Conservation (phyloP, 2,329 filamentous ascomycete species). For the Xylogone sp. region DNA sequence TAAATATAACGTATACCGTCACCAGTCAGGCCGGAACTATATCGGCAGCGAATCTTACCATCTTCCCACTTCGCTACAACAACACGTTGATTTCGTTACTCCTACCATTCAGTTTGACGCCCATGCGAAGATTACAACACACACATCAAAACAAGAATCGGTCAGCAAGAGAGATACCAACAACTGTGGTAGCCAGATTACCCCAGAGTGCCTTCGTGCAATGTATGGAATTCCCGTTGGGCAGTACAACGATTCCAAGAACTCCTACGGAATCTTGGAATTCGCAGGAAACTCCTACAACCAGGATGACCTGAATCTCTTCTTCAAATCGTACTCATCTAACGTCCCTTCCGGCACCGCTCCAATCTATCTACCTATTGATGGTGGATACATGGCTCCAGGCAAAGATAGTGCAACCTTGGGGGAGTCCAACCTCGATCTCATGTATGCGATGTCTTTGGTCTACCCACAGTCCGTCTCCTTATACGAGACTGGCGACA, state of each 20-base stretch:
- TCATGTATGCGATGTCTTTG: constrained; percentile 42
- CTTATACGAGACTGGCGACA: constrained; percentile 43
- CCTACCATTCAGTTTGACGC: constrained; percentile 29
- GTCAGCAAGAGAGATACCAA: constrained; percentile 4
- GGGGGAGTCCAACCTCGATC: constrained; percentile 32
- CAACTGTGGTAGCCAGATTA: background rate
- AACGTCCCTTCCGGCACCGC: constrained; percentile 38
- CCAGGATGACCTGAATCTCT: constrained; percentile 44
- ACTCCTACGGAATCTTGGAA: constrained; percentile 51
- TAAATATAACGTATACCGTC: constrained; percentile 48
- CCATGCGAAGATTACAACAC: background rate
- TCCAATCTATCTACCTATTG: constrained; percentile 19
- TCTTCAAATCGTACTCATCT: constrained; percentile 42
- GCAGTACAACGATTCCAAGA: constrained; percentile 33
- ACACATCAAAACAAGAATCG: constrained; percentile 10
- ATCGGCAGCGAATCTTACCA: constrained; percentile 28
- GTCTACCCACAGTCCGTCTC: constrained; percentile 47
- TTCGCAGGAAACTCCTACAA: constrained; percentile 51
- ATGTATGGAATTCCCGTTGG: constrained; percentile 21
- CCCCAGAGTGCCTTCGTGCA: background rate
- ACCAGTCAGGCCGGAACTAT: constrained; percentile 41
- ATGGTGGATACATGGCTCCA: constrained; percentile 12
- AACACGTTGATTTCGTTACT: constrained; percentile 28
- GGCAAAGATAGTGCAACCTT: constrained; percentile 1
- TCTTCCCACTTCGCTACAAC: constrained; percentile 22